Percentiles rank a stretch among this genome's conserved stretches.
Conservation (phyloP, 345 rosid genomes). For the Citrus maxima region DNA sequence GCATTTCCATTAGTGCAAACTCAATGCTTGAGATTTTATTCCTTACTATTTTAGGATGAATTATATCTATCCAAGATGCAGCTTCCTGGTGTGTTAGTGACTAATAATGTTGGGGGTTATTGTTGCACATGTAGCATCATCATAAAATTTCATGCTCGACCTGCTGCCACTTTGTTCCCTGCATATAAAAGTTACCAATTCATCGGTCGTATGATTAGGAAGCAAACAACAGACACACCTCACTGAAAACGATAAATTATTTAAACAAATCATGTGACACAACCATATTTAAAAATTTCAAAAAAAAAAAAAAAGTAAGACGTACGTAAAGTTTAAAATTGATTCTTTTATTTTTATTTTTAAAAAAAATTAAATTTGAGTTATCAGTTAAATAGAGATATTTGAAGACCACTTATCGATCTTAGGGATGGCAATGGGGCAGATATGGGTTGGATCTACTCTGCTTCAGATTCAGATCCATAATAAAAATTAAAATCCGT, state of each 20-base stretch:
- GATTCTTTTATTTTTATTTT: no score
- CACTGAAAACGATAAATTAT: neutral
- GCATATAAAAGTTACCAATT: neutral
- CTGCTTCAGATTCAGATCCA: no score
- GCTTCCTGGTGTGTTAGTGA: neutral
- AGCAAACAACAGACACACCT: neutral
- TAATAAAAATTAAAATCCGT: no score
- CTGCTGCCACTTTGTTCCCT: neutral
- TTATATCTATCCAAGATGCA: neutral
- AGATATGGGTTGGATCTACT: no score
- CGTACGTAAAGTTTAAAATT: no score
- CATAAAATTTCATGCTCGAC: neutral
- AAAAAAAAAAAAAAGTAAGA: no score
- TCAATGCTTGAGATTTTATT: neutral
- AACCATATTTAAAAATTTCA: no score
- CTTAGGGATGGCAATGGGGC: no score
- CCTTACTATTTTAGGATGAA: neutral
- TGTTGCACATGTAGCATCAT: neutral
- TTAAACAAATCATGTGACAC: neutral
- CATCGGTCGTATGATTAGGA: neutral
- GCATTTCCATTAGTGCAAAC: neutral
- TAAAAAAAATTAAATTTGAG: no score
- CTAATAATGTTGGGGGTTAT: neutral
- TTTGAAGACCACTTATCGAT: no score
- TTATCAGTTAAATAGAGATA: no score